phyloP scores from a whole-genome alignment of 257 asterid genomes.

The Thymus mandschuricus region DNA sequence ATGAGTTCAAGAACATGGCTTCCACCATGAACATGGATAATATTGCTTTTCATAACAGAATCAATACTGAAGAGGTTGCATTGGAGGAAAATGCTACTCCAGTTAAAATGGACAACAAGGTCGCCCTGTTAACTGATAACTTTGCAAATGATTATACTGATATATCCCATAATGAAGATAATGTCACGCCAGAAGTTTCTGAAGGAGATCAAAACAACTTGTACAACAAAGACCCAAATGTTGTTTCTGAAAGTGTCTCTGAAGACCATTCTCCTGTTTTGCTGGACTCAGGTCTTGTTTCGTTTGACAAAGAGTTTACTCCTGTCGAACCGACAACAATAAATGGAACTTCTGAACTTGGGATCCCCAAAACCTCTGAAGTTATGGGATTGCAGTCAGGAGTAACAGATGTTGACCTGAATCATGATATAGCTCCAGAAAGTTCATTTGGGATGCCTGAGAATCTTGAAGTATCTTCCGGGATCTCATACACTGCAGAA shows the following conservation, averaged over 20 bases:
- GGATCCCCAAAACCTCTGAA: conserved; percentile 34
- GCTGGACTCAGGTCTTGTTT: conserved; percentile 27
- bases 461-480: conserved; percentile 39
- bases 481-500: conserved; percentile 24
- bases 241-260: conserved; percentile 32
- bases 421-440: conserved; percentile 31
- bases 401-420: conserved; percentile 21
- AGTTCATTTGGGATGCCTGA: conserved; percentile 37
- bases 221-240: conserved; percentile 31
- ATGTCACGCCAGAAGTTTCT: conserved; percentile 21
- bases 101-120: conserved; percentile 25
- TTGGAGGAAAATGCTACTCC: conserved; percentile 31
- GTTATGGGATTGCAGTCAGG: conserved; percentile 34
- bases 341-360: conserved; percentile 33
- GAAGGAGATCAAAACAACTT: conserved; percentile 27
- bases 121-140: conserved; percentile 28
- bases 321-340: conserved; percentile 38
- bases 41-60: conserved; percentile 29
- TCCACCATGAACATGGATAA: conserved; percentile 22
- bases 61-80: conserved; percentile 31
- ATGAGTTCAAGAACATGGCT: conserved; percentile 30
- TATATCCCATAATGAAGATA: conserved; percentile 27
- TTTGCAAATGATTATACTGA: conserved; percentile 33
- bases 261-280: conserved; percentile 39
- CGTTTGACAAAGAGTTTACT: conserved; percentile 36